Evolutionary conservation across 306 rosid genomes (phyloP), one percentile per base, ranked within the genome.

Genomic region (Prunus kanzakura): DNA sequence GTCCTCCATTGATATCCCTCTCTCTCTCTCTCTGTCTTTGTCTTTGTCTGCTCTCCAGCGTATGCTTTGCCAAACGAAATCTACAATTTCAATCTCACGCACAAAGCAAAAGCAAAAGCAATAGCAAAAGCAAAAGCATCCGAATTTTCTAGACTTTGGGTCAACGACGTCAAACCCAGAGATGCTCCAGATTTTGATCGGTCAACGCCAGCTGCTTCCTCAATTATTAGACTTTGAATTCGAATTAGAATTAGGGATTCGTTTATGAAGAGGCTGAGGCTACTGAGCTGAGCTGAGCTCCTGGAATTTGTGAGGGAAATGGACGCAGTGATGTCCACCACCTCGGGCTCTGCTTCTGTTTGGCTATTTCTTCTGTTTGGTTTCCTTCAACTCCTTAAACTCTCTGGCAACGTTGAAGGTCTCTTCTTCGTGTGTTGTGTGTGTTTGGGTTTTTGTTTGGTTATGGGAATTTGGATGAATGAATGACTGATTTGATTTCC

Each of bases 361-460:
- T 86, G 84, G 81, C 74, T 82, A 62, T 68, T 88, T 88, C 77
- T 87, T 62, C 60, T 83, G 54, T 78, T 87, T 78, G 87, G 82
- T 81, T 92, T 90, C 62, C 75, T 88, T 64, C 74, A 72, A 69
- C 74, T 88, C 32, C 64, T 61, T 11, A 78, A 80, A 75, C 86
- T 81, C 29, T 78, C 92, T 79, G 87, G 86, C 51, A 90, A 88
- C 86, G 77, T 86, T 11, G 96, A 92, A 88, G 97, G 97, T 92
- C 81, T 32, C 54, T 56, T 22, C 74, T 54, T 3, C 29, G 4
- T 67, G 19, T 30, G 22, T 49, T 79, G 13, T 46, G 68, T 73
- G 67, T 76, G 50, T 23, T 23, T 23, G 61, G 56, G 20, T 6
- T 46, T 46, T n/a, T 27, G 62, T 56, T 14, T 22, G 52, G 38